These are phyloP conservation scores for Xylariaceae sp. DNA, from an alignment of 2,329 filamentous ascomycete genomes.

Conservation along the genomic window DNA sequence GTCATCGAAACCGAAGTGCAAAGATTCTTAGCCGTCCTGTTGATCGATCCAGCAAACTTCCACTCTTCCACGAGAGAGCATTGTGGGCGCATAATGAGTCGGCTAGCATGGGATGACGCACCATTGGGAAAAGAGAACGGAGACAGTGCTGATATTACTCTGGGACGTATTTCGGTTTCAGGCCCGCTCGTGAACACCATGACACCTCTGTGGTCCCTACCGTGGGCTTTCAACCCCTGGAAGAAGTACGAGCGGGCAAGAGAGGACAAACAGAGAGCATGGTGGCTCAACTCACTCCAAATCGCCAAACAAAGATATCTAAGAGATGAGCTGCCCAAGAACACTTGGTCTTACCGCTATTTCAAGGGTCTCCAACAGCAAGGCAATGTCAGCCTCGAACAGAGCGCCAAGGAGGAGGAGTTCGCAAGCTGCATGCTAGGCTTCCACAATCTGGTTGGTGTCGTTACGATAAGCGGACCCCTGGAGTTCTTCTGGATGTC, in stretches of 20 bases:
- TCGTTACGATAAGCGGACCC: constrained; percentile 47
- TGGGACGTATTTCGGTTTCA: constrained; percentile 50
- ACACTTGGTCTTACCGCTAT: constrained; percentile 48
- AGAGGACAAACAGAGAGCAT: constrained; percentile 40
- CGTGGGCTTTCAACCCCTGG: constrained; percentile 45
- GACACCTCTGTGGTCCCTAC: constrained; percentile 45
- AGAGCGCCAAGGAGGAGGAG: constrained; percentile 40
- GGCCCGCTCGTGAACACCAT: constrained; percentile 48
- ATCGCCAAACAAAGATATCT: constrained; percentile 39
- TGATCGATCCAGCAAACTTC: constrained; percentile 44
- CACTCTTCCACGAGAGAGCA: constrained; percentile 44
- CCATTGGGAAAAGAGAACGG: constrained; percentile 43
- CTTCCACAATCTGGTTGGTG: constrained; percentile 48
- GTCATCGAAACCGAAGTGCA: constrained; percentile 45
- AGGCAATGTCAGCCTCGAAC: constrained; percentile 38
- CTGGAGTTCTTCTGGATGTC: constrained; percentile 50
- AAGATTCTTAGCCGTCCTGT: constrained; percentile 42
- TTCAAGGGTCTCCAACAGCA: constrained; percentile 39
- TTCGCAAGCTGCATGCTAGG: constrained; percentile 50
- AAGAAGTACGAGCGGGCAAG: constrained; percentile 42
- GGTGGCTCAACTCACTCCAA: constrained; percentile 43
- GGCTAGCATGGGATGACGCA: constrained; percentile 48
- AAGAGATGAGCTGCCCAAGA: constrained; percentile 37
- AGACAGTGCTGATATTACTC: constrained; percentile 42
- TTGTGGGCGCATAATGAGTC: constrained; percentile 48